A percentile compares a stretch with the other conserved stretches of the same genome.
Conservation (phyloP, 352 stramenopile genomes). For the Globisporangium heterothallicum region DNA sequence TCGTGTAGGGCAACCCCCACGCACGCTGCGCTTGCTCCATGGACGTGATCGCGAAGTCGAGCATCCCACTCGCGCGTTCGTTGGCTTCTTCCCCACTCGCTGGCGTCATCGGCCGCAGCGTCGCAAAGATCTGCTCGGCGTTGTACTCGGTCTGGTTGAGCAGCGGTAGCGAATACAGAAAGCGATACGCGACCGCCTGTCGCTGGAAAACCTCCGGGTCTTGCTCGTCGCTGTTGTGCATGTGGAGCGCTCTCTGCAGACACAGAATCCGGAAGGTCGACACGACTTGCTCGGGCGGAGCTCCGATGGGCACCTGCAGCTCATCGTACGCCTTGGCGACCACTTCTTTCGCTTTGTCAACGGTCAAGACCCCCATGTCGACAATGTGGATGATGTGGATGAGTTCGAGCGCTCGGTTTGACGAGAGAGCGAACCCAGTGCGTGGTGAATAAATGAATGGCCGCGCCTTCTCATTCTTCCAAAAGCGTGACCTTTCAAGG, state of each 20-base stretch:
- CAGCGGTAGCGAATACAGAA: conserved; percentile 50
- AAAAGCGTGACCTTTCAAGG: too few species aligned
- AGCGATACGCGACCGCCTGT: conserved; percentile 60
- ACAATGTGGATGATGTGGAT: not conserved
- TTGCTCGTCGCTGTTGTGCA: conserved; percentile 13
- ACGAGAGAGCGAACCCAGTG: too few species aligned
- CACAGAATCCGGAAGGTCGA: conserved; percentile 42
- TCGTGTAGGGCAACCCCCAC: conserved; percentile 58
- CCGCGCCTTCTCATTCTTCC: too few species aligned
- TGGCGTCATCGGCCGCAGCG: conserved; percentile 38
- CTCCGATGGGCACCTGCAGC: conserved; percentile 44
- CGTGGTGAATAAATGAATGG: too few species aligned
- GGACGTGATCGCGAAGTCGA: conserved; percentile 51
- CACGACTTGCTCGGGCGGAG: conserved; percentile 41
- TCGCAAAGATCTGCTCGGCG: conserved; percentile 27
- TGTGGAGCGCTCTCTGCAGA: conserved; percentile 31
- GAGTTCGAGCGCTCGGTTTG: too few species aligned
- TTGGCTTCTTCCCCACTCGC: conserved; percentile 12
- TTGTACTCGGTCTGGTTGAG: conserved; percentile 30
- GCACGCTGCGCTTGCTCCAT: conserved; percentile 60
- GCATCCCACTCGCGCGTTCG: conserved; percentile 46
- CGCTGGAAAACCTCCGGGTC: conserved; percentile 33
- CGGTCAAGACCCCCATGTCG: conserved; percentile 18
- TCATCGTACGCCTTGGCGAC: conserved; percentile 45
- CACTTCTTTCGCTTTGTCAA: conserved; percentile 26